phyloP scores from a whole-genome alignment of 2,329 filamentous ascomycete genomes.

The Epichloe brachyelytri region DNA sequence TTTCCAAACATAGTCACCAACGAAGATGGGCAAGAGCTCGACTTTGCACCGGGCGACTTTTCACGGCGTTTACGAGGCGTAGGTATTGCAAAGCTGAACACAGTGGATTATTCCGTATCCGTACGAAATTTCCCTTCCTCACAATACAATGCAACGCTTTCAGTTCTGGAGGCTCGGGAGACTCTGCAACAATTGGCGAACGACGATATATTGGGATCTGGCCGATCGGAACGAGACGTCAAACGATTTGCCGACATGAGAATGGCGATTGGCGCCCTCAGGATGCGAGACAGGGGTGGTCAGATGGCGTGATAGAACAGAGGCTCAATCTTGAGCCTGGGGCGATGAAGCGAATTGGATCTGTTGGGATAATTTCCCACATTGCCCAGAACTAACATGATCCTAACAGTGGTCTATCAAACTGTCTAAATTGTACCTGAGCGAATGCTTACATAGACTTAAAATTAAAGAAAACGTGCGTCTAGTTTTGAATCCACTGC shows the following conservation, averaged over 20 bases:
- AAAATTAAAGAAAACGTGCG: not conserved
- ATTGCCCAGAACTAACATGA: not conserved
- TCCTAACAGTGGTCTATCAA: too few relatives aligned
- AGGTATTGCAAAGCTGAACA: not conserved
- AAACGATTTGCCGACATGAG: slow-evolving; percentile 5
- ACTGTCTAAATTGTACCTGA: too few relatives aligned
- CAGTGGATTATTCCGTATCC: not conserved
- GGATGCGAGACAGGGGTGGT: slow-evolving; percentile 1
- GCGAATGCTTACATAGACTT: too few relatives aligned
- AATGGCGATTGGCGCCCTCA: not conserved
- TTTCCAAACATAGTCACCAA: not conserved
- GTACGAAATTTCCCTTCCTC: not conserved
- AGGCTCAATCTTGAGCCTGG: not conserved
- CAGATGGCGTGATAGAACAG: not conserved
- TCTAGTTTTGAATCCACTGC: slow-evolving; percentile 19
- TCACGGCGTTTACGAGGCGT: not conserved
- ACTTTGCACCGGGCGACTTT: not conserved
- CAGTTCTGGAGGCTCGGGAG: not conserved
- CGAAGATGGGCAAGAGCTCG: not conserved
- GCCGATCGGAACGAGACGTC: not conserved
- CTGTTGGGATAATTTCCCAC: not conserved
- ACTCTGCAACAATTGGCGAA: not conserved
- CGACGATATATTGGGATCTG: not conserved
- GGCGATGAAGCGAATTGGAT: not conserved
- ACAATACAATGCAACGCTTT: not conserved